Base-by-base conservation (phyloP, 495 filamentous ascomycete species). In the Aspergillus bertholletiae region DNA sequence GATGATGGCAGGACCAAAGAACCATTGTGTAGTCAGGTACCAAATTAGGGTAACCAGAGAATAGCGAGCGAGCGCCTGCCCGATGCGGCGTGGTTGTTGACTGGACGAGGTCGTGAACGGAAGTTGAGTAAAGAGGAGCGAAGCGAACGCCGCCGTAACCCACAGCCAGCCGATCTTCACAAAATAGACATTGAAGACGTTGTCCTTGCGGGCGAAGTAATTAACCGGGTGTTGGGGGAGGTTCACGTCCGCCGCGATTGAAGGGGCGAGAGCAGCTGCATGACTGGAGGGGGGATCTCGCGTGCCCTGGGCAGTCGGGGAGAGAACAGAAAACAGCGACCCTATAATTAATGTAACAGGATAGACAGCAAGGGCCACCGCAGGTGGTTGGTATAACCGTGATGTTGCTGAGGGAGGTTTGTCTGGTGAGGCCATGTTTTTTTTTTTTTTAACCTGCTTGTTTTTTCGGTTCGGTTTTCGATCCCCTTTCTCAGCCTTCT, bases 151-250 rank as follows among this genome's bases (percentile, higher is more conserved):
- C 21, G 79, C 55, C 0, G 88, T 90, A 20, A 88, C 83, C 94
- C 94, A 98, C 28, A 87, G 77, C 94, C 94, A 98, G 46, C 91
- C 94, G 45, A 88, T 79, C 76, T 98, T 98, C 58, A 98, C 94
- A 57, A 98, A 97, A 57, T 89, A 78, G 43, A 84, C 55, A 68
- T 98, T 98, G 79, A 96, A 85, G 54, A 97, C 51, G 74, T 98
- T 98, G 60, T 83, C 75, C 65, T 97, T 98, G 37, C 85, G 84
- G 34, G 92, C 92, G 70, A 97, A 98, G 79, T 96, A 97, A 62
- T 86, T 88, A 40, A 90, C 68, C 0, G 74, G 66, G 40, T 53
- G 58, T 22, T 50, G 51, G 28, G 64, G 55, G 39, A 66, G 50
- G 51, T 72, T 59, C 8, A 74, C 51, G 51, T 74, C 69, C 23